A percentile compares a stretch with the other conserved stretches of the same genome.
These are phyloP conservation scores for Cercospora sp. DNA, from an alignment of 2,329 filamentous ascomycete genomes.

Conservation along the genomic window DNA sequence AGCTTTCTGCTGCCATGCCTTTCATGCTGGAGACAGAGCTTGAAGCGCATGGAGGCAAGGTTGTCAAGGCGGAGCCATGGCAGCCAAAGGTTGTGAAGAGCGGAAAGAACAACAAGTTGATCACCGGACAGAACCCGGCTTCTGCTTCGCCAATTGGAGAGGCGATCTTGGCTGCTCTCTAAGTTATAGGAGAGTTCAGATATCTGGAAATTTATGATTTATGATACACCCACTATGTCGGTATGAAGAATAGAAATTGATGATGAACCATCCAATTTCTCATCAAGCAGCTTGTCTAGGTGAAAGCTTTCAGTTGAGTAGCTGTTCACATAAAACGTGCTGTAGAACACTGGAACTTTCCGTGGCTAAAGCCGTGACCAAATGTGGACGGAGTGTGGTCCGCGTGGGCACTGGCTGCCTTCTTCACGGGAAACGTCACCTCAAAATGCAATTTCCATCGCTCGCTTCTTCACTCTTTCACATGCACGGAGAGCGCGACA, in stretches of 20 bases:
- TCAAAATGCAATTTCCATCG: background rate
- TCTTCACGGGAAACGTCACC: background rate
- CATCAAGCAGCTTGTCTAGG: background rate
- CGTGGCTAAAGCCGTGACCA: background rate
- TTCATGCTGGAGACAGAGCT: slow-evolving; percentile 63
- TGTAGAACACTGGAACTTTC: background rate
- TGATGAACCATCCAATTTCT: too few species aligned
- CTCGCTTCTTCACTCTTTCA: background rate
- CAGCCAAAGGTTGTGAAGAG: slow-evolving; percentile 46
- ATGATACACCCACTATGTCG: background rate
- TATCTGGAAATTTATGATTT: background rate
- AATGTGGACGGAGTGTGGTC: background rate
- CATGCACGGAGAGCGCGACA: background rate
- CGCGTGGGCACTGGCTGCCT: background rate
- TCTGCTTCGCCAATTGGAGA: slow-evolving; percentile 47
- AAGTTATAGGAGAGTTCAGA: background rate
- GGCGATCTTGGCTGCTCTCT: slow-evolving; percentile 38
- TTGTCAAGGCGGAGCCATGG: slow-evolving; percentile 57
- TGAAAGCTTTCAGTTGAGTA: background rate
- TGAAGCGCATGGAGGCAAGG: slow-evolving; percentile 54
- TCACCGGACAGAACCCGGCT: slow-evolving; percentile 53
- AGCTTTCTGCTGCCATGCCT: slow-evolving; percentile 49
- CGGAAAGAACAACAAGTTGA: slow-evolving; percentile 41
- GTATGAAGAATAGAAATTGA: background rate
- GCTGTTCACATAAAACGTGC: background rate